These are phyloP conservation scores for Panaeolus cyanescens DNA, from an alignment of 768 basidiomycete genomes.

Conservation along the genomic window DNA sequence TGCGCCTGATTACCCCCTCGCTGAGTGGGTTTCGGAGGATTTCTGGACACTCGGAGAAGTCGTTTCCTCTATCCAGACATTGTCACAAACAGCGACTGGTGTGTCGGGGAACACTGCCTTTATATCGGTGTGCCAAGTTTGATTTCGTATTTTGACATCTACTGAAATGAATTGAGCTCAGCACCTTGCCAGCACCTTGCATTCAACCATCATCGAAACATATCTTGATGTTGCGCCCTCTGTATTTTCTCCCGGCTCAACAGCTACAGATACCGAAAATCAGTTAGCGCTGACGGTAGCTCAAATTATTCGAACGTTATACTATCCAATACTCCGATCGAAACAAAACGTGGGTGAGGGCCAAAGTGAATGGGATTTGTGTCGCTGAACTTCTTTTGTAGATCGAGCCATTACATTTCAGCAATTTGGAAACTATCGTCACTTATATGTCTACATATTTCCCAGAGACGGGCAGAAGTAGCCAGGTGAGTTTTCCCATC, in stretches of 20 bases:
- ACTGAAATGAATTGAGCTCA: constrained; percentile 21
- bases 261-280: constrained; percentile 59
- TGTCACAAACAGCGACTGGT: constrained; percentile 4
- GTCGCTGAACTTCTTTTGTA: constrained; percentile 7
- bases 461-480: constrained; percentile 59
- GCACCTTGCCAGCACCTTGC: constrained; percentile 74
- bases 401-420: constrained; percentile 27
- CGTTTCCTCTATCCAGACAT: constrained; percentile 3
- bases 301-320: constrained; percentile 61
- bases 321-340: constrained; percentile 53
- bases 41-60: constrained; percentile 38
- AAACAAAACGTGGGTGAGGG: constrained; percentile 35
- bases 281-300: constrained; percentile 59
- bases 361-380: neutral
- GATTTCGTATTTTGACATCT: neutral
- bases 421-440: constrained; percentile 61
- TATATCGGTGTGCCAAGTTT: constrained; percentile 17
- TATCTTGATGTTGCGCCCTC: constrained; percentile 87
- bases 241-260: constrained; percentile 72
- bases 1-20: constrained; percentile 21
- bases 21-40: constrained; percentile 17
- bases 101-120: constrained; percentile 13
- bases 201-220: constrained; percentile 77
- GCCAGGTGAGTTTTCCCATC: constrained; percentile 47
- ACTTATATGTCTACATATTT: constrained; percentile 83